A percentile compares a stretch with the other conserved stretches of the same genome.
These are phyloP conservation scores for Trichomonascaceae sp. DNA, from an alignment of 1,139 yeast genomes.

Conservation along the genomic window DNA sequence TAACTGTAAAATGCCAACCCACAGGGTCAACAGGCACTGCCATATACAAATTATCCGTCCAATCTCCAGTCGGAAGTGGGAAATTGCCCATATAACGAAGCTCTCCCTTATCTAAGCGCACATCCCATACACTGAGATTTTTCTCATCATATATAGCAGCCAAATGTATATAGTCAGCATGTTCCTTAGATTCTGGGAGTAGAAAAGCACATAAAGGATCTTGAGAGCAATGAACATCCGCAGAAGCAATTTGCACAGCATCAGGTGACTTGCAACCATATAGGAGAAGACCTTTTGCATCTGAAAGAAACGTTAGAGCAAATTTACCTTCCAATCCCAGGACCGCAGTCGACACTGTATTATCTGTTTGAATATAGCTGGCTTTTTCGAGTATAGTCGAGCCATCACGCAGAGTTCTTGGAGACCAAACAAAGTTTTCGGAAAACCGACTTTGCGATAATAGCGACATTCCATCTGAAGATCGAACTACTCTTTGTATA, in stretches of 20 bases:
- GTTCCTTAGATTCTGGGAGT: conserved; percentile 38
- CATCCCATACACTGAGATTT: conserved; percentile 18
- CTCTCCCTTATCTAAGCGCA: conserved; percentile 8
- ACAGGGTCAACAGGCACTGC: conserved; percentile 66
- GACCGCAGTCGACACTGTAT: conserved; percentile 45
- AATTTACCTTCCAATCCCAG: conserved; percentile 50
- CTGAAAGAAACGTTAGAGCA: conserved; percentile 38
- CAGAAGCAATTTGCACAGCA: conserved; percentile 19
- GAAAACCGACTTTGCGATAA: conserved; percentile 38
- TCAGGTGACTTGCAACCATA: conserved; percentile 51
- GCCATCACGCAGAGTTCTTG: conserved; percentile 23
- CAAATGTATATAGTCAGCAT: conserved; percentile 8
- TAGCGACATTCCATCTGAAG: conserved; percentile 54
- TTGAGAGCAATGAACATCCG: conserved; percentile 16
- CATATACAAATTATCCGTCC: conserved; percentile 35
- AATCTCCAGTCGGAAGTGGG: conserved; percentile 22
- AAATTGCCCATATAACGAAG: conserved; percentile 22
- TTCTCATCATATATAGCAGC: conserved; percentile 11
- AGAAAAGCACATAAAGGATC: conserved; percentile 40
- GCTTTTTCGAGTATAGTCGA: conserved; percentile 23
- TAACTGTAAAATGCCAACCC: conserved; percentile 41
- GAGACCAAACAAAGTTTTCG: conserved; percentile 33
- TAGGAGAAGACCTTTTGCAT: conserved; percentile 42
- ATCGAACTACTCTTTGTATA: conserved; percentile 57
- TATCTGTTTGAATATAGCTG: conserved; percentile 24